These are phyloP conservation scores for Serendipita indica DNA, from an alignment of 768 basidiomycete species.

Conservation along the genomic window DNA sequence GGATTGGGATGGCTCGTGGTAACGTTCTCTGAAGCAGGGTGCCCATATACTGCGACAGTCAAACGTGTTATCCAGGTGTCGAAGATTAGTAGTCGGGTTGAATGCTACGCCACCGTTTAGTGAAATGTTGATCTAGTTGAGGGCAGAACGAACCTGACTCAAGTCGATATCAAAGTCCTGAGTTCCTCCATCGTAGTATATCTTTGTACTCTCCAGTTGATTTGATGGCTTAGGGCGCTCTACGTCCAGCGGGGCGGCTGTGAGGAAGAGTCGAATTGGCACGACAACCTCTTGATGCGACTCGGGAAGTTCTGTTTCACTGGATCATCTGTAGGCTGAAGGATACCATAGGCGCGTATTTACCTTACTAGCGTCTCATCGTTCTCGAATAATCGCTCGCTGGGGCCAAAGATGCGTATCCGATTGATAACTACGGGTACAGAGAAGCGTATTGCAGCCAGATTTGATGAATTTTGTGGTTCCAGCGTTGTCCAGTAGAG, in stretches of 20 bases:
- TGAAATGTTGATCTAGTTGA: no score
- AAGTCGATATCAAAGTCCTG: constrained; percentile 55
- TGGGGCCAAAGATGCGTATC: constrained; percentile 55
- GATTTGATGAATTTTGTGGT: constrained; percentile 39
- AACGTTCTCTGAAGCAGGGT: constrained; percentile 35
- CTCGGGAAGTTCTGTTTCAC: constrained; percentile 35
- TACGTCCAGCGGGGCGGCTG: constrained; percentile 40
- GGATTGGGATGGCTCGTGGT: no score
- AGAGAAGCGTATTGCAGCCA: constrained; percentile 60
- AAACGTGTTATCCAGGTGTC: constrained; percentile 55
- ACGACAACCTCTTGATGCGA: constrained; percentile 54
- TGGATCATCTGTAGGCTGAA: constrained; percentile 20
- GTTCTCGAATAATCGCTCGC: constrained; percentile 43
- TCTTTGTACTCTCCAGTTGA: constrained; percentile 52
- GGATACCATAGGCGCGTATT: constrained; percentile 17
- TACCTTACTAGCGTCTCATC: constrained; percentile 54
- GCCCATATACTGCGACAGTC: constrained; percentile 49
- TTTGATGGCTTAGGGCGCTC: constrained; percentile 54
- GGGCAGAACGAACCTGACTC: constrained; percentile 60
- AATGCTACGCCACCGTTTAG: constrained; percentile 32
- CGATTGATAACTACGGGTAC: constrained; percentile 51
- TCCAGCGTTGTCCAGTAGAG: constrained; percentile 54
- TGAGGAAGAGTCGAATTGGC: constrained; percentile 46
- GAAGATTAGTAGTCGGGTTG: constrained; percentile 67
- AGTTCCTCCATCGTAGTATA: constrained; percentile 57